A percentile compares a stretch with the other conserved stretches of the same genome.
These are phyloP conservation scores for Sugiyamaella mastotermitis DNA, from an alignment of 805 yeast species.

Conservation along the genomic window DNA sequence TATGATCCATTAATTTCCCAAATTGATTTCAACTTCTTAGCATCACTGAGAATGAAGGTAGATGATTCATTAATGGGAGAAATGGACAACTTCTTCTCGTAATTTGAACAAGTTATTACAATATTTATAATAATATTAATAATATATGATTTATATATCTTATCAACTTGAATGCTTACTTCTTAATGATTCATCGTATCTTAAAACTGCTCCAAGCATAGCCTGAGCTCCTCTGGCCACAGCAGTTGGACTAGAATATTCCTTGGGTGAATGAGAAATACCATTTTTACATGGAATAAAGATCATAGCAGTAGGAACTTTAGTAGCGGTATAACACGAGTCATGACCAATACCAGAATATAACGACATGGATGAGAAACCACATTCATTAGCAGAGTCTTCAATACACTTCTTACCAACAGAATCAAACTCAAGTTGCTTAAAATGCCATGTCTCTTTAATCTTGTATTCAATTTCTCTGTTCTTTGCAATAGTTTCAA, in stretches of 20 bases:
- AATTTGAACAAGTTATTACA: too few relatives aligned
- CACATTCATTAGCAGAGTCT: constrained; percentile 38
- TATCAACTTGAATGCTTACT: not conserved
- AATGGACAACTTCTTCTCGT: too few relatives aligned
- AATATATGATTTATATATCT: not conserved
- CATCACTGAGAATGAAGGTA: too few relatives aligned
- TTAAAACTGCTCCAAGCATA: constrained; percentile 44
- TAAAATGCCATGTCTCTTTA: constrained; percentile 42
- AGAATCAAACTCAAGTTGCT: constrained; percentile 54
- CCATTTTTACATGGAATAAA: constrained; percentile 67
- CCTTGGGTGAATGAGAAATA: constrained; percentile 60
- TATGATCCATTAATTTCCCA: constrained; percentile 14
- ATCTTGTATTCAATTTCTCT: constrained; percentile 27
- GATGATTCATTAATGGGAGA: too few relatives aligned
- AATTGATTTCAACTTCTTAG: constrained; percentile 10
- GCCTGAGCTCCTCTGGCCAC: constrained; percentile 56
- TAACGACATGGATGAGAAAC: constrained; percentile 11
- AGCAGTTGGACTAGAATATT: constrained; percentile 59
- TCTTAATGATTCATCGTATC: constrained; percentile 30
- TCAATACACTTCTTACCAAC: constrained; percentile 46
- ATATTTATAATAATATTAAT: not conserved
- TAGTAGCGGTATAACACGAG: constrained; percentile 50
- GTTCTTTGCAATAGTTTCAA: constrained; percentile 30
- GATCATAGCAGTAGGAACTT: constrained; percentile 67
- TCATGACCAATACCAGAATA: constrained; percentile 72